Percentiles rank a stretch among this genome's conserved stretches.
Evolutionary conservation across 495 filamentous ascomycete species (phyloP).

Genomic region (Polyplosphaeria fusca): DNA sequence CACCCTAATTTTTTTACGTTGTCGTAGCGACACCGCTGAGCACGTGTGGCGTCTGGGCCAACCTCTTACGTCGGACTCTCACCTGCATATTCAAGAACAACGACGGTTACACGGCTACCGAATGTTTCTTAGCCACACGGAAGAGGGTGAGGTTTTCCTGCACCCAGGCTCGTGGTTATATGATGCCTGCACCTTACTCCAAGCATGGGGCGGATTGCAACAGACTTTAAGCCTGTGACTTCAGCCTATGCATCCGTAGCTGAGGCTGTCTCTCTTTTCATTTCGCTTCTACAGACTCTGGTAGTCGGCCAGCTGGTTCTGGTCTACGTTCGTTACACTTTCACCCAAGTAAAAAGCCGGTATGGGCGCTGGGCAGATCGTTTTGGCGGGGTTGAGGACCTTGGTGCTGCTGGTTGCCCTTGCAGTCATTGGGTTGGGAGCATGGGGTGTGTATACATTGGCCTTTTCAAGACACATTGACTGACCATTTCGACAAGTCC

Average conservation of each 20-base stretch:
- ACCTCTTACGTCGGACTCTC: constrained; percentile 9
- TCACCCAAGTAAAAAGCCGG: not conserved
- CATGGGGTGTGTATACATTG: constrained; percentile 8
- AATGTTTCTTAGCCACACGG: not conserved
- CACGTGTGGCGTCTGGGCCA: not conserved
- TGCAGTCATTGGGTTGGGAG: constrained; percentile 16
- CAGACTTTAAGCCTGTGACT: constrained; percentile 9
- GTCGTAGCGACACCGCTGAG: not conserved
- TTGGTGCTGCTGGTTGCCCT: constrained; percentile 10
- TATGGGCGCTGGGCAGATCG: constrained; percentile 5
- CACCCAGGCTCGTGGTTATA: not conserved
- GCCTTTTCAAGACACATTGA: not conserved
- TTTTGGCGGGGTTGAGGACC: constrained; percentile 11
- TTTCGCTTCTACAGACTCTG: constrained; percentile 8
- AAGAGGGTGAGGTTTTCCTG: not conserved
- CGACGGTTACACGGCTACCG: not conserved
- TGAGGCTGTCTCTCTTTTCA: constrained; percentile 1
- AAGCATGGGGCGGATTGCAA: not conserved
- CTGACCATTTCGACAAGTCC: not conserved
- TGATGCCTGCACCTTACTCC: not conserved
- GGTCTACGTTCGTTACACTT: constrained; percentile 1
- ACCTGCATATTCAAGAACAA: constrained; percentile 4
- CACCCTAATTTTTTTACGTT: too few species aligned
- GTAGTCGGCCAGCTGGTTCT: constrained; percentile 23
- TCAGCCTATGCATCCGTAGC: not conserved